Base-by-base conservation (phyloP, 140 eudicot genomes). In the Flaveria floridana region DNA sequence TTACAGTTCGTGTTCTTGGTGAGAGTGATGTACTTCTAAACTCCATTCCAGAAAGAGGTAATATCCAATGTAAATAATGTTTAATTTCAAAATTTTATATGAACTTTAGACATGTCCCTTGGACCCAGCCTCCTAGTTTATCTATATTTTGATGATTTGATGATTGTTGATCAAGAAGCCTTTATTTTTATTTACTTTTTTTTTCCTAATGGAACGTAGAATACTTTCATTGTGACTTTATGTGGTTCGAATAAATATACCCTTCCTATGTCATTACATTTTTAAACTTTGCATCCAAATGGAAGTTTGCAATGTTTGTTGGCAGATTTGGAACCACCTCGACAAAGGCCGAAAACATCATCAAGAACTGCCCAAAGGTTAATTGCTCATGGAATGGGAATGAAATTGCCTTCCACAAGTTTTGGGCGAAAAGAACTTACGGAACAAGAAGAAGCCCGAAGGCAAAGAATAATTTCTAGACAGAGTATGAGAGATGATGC, bases 291-390 rank as follows among this genome's bases (percentile, higher is more conserved):
- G 65, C 23, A 21, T 58, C 5, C 11, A 37, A 18, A 18, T 37
- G 13, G 48, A 65, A 39, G n/a, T 11, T 48, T 48, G 55, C 16
- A 13, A 2, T 48, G n/a, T 66, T 18, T 41, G 53, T 39, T 20
- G 70, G 28, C 87, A 94, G 97, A 94, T 79, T 75, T 94, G 81
- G 97, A 94, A 62, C 99, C 99, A 20, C 97, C 99, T 59, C 84
- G 89, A 47, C 88, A 72, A 68, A 82, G 99, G 84, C 99, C 99
- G 0, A 80, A 85, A 83, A 90, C 96, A 71, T 94, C 99, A 64
- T 93, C 96, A 47, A 89, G 97, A 84, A 86, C 99, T 8, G 99
- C 99, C 1, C 88, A 85, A 71, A 85, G 99, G 81, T 74, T 94
- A 58, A 94, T 94, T 65, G 97, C 99, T 42, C 92, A 94, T 20